Evolutionary conservation across 2,329 filamentous ascomycete genomes (phyloP).

Genomic region (Ophiocordyceps camponoti-leonardi): DNA sequence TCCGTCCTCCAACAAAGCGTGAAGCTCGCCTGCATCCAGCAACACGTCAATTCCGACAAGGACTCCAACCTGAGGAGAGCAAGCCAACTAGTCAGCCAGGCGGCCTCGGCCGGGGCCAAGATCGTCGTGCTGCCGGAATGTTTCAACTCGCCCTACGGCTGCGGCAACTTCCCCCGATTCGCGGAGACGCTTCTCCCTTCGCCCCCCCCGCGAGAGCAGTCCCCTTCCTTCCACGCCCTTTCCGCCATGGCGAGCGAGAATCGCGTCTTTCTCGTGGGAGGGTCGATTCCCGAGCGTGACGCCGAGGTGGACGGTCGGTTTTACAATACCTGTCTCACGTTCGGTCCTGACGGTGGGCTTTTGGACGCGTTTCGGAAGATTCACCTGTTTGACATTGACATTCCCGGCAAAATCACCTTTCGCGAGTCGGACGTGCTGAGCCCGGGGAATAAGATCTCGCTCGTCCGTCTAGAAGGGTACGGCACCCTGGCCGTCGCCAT

Average conservation of each 20-base stretch:
- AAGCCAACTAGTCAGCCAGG: slow-evolving; percentile 66
- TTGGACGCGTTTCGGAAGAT: slow-evolving; percentile 86
- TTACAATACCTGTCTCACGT: slow-evolving; percentile 84
- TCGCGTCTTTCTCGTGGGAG: slow-evolving; percentile 68
- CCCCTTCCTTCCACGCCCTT: slow-evolving; percentile 75
- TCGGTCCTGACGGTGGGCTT: slow-evolving; percentile 59
- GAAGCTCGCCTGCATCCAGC: slow-evolving; percentile 67
- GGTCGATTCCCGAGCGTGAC: slow-evolving; percentile 77
- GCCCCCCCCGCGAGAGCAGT: slow-evolving; percentile 50
- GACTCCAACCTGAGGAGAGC: slow-evolving; percentile 66
- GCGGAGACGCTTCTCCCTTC: slow-evolving; percentile 72
- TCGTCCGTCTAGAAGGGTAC: slow-evolving; percentile 77
- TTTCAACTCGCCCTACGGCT: slow-evolving; percentile 97
- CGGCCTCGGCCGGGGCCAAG: slow-evolving; percentile 57
- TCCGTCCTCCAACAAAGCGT: slow-evolving; percentile 54
- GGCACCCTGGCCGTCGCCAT: slow-evolving; percentile 79
- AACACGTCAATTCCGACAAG: slow-evolving; percentile 72
- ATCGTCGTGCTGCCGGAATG: slow-evolving; percentile 92
- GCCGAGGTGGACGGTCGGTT: slow-evolving; percentile 35
- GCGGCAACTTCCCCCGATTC: slow-evolving; percentile 75
- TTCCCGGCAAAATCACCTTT: slow-evolving; percentile 87
- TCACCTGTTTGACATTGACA: slow-evolving; percentile 95
- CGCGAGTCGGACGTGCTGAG: slow-evolving; percentile 77
- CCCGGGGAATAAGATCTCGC: slow-evolving; percentile 68
- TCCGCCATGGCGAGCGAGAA: slow-evolving; percentile 64